Evolutionary conservation across 495 filamentous ascomycete species (phyloP).

Genomic region (Oidiodendron maius): DNA sequence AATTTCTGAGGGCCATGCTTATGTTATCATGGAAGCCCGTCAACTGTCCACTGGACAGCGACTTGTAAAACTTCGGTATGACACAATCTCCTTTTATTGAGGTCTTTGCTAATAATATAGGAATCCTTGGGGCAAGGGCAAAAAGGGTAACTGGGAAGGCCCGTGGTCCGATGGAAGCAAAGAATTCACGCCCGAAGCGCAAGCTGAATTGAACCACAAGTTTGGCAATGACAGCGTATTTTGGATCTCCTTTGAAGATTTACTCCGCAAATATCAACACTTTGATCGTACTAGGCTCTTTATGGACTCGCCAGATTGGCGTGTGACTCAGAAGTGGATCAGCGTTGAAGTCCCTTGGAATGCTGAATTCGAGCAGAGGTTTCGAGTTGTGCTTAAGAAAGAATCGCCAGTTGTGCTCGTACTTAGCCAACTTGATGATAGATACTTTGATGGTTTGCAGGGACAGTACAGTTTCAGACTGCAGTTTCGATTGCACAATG

Average conservation of each 20-base stretch:
- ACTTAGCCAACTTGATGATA: slow-evolving; percentile 72
- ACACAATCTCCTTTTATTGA: background rate
- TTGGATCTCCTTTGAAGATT: slow-evolving; percentile 71
- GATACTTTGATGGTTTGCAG: slow-evolving; percentile 78
- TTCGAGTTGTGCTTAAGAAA: slow-evolving; percentile 63
- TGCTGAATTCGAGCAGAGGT: slow-evolving; percentile 79
- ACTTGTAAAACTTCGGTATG: slow-evolving; percentile 54
- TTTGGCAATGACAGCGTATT: slow-evolving; percentile 80
- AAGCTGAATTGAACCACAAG: slow-evolving; percentile 63
- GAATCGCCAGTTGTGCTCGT: slow-evolving; percentile 72
- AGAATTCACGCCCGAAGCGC: slow-evolving; percentile 89
- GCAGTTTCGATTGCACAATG: slow-evolving; percentile 77
- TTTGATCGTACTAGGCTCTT: slow-evolving; percentile 89
- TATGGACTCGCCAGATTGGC: slow-evolving; percentile 72
- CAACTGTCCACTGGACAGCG: slow-evolving; percentile 53
- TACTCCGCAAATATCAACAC: slow-evolving; percentile 80
- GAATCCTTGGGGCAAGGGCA: slow-evolving; percentile 85
- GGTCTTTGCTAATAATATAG: slow-evolving; percentile 25
- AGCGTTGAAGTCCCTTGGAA: slow-evolving; percentile 81
- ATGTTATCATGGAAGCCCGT: slow-evolving; percentile 78
- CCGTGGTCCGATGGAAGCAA: slow-evolving; percentile 88
- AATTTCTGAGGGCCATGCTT: slow-evolving; percentile 77
- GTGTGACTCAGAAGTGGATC: slow-evolving; percentile 78
- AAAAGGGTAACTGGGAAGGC: slow-evolving; percentile 67
- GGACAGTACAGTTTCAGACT: slow-evolving; percentile 77